A percentile compares a stretch with the other conserved stretches of the same genome.
Conservation (phyloP, 805 yeast genomes). For the Scheffersomyces coipomensis region DNA sequence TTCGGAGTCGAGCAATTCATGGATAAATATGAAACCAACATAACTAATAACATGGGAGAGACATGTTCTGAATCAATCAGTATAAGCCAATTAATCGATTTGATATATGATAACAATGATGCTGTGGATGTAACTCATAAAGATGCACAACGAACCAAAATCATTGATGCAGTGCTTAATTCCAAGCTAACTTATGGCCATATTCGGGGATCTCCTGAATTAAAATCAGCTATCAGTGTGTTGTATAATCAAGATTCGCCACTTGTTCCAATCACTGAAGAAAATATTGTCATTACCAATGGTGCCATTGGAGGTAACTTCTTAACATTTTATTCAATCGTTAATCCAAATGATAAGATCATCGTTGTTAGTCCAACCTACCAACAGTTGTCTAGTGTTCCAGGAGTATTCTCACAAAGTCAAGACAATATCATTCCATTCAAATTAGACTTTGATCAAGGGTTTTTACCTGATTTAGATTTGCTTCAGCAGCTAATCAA, state of each 20-base stretch:
- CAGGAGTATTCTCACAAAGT: slow-evolving; percentile 42
- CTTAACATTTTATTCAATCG: slow-evolving; percentile 41
- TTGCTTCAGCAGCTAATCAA: slow-evolving; percentile 26
- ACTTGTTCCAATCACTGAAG: slow-evolving; percentile 13
- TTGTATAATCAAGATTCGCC: slow-evolving; percentile 27
- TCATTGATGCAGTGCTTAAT: slow-evolving; percentile 14
- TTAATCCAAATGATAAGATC: slow-evolving; percentile 46
- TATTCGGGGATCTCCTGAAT: slow-evolving; percentile 43
- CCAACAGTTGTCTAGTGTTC: slow-evolving; percentile 49
- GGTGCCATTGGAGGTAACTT: slow-evolving; percentile 61
- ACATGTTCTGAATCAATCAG: slow-evolving; percentile 50
- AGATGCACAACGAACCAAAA: neutral
- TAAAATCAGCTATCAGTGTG: slow-evolving; percentile 33
- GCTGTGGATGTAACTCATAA: neutral
- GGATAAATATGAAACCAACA: slow-evolving; percentile 46
- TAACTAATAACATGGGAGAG: slow-evolving; percentile 47
- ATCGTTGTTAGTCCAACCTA: slow-evolving; percentile 50
- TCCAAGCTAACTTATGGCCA: slow-evolving; percentile 43
- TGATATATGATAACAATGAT: slow-evolving; percentile 10
- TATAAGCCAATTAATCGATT: slow-evolving; percentile 32
- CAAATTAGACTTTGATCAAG: slow-evolving; percentile 28
- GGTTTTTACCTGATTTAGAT: slow-evolving; percentile 34
- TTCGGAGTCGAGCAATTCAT: slow-evolving; percentile 55
- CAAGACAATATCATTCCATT: slow-evolving; percentile 31
- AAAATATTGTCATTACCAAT: slow-evolving; percentile 47